These are phyloP conservation scores for Fusarium sp. DNA, from an alignment of 2,329 filamentous ascomycete species.

Conservation along the genomic window DNA sequence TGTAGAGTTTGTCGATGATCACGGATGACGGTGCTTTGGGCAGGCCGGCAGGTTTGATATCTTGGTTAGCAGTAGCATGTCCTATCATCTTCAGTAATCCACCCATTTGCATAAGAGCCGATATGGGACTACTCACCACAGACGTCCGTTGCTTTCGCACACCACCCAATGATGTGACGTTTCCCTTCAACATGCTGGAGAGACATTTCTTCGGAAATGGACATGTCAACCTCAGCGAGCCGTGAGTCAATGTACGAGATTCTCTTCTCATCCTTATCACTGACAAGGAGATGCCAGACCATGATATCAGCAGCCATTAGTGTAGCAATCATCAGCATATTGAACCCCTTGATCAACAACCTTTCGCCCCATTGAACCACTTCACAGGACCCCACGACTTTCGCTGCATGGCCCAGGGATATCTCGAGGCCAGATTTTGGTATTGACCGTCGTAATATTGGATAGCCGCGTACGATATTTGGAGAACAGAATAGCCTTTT, in stretches of 20 bases:
- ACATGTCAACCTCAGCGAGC: neutral
- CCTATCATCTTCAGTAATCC: neutral
- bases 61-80: neutral
- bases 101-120: neutral
- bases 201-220: neutral
- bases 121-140: neutral
- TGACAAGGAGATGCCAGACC: slow-evolving; percentile 17
- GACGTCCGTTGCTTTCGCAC: slow-evolving; percentile 1
- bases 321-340: slow-evolving; percentile 1
- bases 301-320: neutral
- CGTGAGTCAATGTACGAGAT: slow-evolving; percentile 18
- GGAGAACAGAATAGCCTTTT: neutral
- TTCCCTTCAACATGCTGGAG: slow-evolving; percentile 2
- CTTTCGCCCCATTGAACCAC: neutral
- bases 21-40: neutral
- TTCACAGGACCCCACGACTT: neutral
- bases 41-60: neutral
- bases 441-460: neutral
- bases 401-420: neutral
- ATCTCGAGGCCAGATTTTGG: slow-evolving; percentile 11
- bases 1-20: slow-evolving; percentile 11
- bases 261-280: neutral
- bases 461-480: neutral
- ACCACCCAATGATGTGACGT: slow-evolving; percentile 25
- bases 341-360: slow-evolving; percentile 22